phyloP scores from a whole-genome alignment of 306 rosid genomes.

The Cyamopsis tetragonoloba region DNA sequence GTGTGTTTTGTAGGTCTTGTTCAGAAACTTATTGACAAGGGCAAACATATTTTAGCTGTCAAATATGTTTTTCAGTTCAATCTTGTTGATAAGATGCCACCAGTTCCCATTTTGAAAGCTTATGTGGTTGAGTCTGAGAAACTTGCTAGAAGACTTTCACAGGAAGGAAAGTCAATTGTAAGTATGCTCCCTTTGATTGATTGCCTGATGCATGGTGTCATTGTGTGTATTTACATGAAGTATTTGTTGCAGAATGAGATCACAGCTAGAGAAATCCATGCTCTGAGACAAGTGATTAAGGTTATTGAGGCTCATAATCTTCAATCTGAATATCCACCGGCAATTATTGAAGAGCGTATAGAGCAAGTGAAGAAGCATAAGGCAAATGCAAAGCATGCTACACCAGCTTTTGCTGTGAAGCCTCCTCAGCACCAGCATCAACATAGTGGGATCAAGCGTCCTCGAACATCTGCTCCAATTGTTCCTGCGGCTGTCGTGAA shows the following conservation, averaged over 20 bases:
- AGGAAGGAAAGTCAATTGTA: slow-evolving; percentile 70
- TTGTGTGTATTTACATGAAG: slow-evolving; percentile 24
- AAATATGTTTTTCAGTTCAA: slow-evolving; percentile 61
- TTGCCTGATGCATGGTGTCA: neutral
- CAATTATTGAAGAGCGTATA: slow-evolving; percentile 53
- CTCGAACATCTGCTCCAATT: slow-evolving; percentile 31
- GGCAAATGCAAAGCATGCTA: slow-evolving; percentile 35
- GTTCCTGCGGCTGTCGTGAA: slow-evolving; percentile 36
- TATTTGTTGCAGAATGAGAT: slow-evolving; percentile 60
- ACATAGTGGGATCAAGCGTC: slow-evolving; percentile 52
- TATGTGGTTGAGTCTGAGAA: slow-evolving; percentile 52
- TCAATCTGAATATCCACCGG: slow-evolving; percentile 55
- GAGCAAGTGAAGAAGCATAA: slow-evolving; percentile 43
- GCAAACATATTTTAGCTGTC: slow-evolving; percentile 66
- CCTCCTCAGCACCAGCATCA: slow-evolving; percentile 30
- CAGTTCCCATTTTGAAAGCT: slow-evolving; percentile 70
- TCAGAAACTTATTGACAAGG: slow-evolving; percentile 55
- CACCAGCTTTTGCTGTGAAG: slow-evolving; percentile 39
- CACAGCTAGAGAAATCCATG: slow-evolving; percentile 60
- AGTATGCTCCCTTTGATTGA: slow-evolving; percentile 10
- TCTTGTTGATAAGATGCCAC: slow-evolving; percentile 59
- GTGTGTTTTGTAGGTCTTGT: slow-evolving; percentile 55
- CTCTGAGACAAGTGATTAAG: slow-evolving; percentile 61
- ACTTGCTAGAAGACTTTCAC: slow-evolving; percentile 44
- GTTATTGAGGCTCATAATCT: slow-evolving; percentile 64